A percentile compares a stretch with the other conserved stretches of the same genome.
Evolutionary conservation across 1,284 basidiomycete species (phyloP).

Genomic region (Xerocomus nothofagi): DNA sequence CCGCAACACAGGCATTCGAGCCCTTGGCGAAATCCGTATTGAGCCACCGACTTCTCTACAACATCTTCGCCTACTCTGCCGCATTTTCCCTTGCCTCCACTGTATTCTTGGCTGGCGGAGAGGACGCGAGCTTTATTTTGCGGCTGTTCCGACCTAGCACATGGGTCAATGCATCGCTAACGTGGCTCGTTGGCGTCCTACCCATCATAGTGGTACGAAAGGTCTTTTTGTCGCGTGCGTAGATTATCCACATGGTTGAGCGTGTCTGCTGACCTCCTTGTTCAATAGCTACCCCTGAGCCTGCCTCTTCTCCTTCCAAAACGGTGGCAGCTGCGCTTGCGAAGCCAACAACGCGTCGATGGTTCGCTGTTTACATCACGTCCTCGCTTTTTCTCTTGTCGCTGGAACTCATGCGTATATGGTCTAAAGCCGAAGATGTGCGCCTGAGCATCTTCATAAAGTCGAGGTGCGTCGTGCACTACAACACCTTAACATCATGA

Average conservation of each 20-base stretch:
- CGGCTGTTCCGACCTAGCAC: conserved; percentile 29
- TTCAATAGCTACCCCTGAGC: conserved; percentile 46
- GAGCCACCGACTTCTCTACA: conserved; percentile 52
- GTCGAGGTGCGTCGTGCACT: conserved; percentile 49
- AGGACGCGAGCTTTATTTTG: conserved; percentile 16
- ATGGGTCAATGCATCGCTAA: conserved; percentile 32
- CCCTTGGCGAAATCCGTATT: conserved; percentile 59
- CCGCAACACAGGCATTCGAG: conserved; percentile 53
- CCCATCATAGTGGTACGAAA: conserved; percentile 59
- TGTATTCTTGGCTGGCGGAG: conserved; percentile 31
- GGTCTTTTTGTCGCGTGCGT: conserved; percentile 52
- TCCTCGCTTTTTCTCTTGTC: conserved; percentile 45
- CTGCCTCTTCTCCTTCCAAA: conserved; percentile 52
- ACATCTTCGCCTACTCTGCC: conserved; percentile 52
- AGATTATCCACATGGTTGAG: not conserved
- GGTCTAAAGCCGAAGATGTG: conserved; percentile 38
- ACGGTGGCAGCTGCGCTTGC: conserved; percentile 46
- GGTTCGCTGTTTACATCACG: conserved; percentile 43
- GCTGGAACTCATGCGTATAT: conserved; percentile 42
- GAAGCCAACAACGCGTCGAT: conserved; percentile 46
- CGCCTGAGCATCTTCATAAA: conserved; percentile 58
- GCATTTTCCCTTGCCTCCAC: conserved; percentile 47
- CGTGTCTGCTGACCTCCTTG: conserved; percentile 1
- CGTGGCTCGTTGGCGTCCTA: conserved; percentile 43
- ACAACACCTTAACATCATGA: not conserved